These are phyloP conservation scores for Penicillium pancosmium DNA, from an alignment of 495 filamentous ascomycete genomes.

Conservation along the genomic window DNA sequence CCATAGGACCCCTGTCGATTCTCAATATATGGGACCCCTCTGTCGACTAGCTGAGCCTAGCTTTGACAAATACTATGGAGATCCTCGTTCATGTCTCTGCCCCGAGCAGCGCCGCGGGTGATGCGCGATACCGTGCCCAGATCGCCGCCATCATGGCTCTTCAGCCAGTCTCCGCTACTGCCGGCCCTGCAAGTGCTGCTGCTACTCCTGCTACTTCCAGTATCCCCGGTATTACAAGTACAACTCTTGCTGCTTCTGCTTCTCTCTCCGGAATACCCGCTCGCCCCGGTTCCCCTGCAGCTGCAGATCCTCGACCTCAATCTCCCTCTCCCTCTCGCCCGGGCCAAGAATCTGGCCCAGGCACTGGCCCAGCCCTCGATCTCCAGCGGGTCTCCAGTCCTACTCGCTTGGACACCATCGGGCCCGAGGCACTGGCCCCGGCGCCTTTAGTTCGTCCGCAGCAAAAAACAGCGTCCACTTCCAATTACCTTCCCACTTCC, in stretches of 20 bases:
- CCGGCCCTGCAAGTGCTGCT: too few relatives aligned
- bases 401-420: conserved; percentile 8
- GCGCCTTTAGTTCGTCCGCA: conserved; percentile 7
- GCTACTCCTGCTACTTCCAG: not conserved
- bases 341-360: not conserved
- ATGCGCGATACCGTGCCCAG: conserved; percentile 63
- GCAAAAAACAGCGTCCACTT: not conserved
- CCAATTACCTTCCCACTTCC: not conserved
- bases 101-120: conserved; percentile 61
- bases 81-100: conserved; percentile 72
- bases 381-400: conserved; percentile 7
- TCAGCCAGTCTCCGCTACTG: conserved; percentile 34
- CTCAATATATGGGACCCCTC: too few relatives aligned
- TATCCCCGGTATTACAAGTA: not conserved
- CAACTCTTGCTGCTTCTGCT: not conserved
- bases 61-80: conserved; percentile 16
- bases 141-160: conserved; percentile 64
- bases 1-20: not conserved
- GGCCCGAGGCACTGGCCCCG: conserved; percentile 5
- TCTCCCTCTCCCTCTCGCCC: not conserved
- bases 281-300: conserved; percentile 1
- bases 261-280: not conserved
- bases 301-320: not conserved
- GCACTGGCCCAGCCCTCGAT: conserved; percentile 4
- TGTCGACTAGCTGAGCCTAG: too few relatives aligned